Conservation (phyloP, 2,329 filamentous ascomycete genomes). For the Aureobasidium sp. region DNA sequence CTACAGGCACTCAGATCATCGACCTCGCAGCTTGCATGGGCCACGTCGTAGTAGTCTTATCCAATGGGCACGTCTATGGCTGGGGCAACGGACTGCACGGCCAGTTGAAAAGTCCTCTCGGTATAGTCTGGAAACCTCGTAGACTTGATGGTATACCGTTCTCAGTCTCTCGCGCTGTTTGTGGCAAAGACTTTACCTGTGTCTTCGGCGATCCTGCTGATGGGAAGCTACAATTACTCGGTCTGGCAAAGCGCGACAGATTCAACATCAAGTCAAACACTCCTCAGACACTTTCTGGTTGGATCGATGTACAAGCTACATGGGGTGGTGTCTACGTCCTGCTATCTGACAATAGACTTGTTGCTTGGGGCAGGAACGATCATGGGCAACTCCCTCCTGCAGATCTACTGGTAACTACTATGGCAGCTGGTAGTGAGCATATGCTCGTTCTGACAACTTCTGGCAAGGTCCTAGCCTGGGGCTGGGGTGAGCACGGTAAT, state of each 20-base stretch:
- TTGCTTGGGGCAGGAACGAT: constrained; percentile 76
- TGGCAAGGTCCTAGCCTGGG: constrained; percentile 71
- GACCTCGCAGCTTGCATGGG: constrained; percentile 66
- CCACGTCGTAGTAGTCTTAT: constrained; percentile 65
- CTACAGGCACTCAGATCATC: constrained; percentile 46
- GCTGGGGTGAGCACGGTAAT: constrained; percentile 97
- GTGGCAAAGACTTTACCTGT: constrained; percentile 80
- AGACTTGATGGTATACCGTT: constrained; percentile 54
- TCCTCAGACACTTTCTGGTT: constrained; percentile 46
- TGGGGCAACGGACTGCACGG: constrained; percentile 86
- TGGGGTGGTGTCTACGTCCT: constrained; percentile 78
- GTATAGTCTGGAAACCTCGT: constrained; percentile 49
- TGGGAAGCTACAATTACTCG: constrained; percentile 60
- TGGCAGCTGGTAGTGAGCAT: constrained; percentile 89
- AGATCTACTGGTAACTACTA: constrained; percentile 50
- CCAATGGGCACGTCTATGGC: constrained; percentile 69
- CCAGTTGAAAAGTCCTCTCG: constrained; percentile 58
- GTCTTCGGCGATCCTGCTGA: constrained; percentile 46
- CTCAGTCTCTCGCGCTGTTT: constrained; percentile 56
- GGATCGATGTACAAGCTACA: constrained; percentile 63
- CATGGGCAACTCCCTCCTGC: constrained; percentile 68
- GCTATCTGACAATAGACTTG: constrained; percentile 48
- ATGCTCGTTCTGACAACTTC: constrained; percentile 58
- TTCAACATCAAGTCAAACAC: constrained; percentile 37
- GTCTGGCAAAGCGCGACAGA: constrained; percentile 66